Evolutionary conservation across 495 filamentous ascomycete genomes (phyloP).

Genomic region (Aspergillus indologenus): DNA sequence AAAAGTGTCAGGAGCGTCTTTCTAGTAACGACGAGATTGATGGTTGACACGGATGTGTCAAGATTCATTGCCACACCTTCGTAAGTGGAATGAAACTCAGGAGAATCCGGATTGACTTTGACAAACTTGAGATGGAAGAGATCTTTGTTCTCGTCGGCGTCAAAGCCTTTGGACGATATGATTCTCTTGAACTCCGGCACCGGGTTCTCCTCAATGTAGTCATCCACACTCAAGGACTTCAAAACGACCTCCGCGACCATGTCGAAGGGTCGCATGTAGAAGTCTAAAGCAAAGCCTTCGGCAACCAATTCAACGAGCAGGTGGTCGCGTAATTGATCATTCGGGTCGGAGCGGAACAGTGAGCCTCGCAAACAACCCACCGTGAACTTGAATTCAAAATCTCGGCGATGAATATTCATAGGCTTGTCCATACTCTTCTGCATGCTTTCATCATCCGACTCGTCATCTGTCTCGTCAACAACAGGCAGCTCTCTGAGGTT

Average conservation of each 20-base stretch:
- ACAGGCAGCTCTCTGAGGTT: constrained; percentile 71
- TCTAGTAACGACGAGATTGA: constrained; percentile 90
- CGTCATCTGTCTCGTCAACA: constrained; percentile 67
- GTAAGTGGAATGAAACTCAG: constrained; percentile 86
- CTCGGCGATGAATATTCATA: constrained; percentile 75
- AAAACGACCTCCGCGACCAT: constrained; percentile 88
- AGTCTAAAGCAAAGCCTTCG: constrained; percentile 81
- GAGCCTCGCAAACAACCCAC: constrained; percentile 92
- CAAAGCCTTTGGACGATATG: constrained; percentile 78
- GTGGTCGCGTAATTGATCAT: constrained; percentile 71
- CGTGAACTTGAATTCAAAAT: constrained; percentile 93
- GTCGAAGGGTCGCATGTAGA: constrained; percentile 83
- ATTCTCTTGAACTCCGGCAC: constrained; percentile 94
- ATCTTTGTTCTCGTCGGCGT: constrained; percentile 69
- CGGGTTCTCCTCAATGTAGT: constrained; percentile 87
- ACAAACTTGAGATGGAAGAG: constrained; percentile 86
- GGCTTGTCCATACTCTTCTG: constrained; percentile 52
- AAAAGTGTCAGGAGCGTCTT: constrained; percentile 91
- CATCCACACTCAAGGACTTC: constrained; percentile 84
- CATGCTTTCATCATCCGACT: constrained; percentile 58
- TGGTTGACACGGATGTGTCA: constrained; percentile 87
- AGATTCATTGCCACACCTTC: constrained; percentile 92
- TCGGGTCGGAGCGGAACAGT: constrained; percentile 79
- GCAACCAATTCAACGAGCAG: constrained; percentile 88
- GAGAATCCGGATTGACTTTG: constrained; percentile 85